These are phyloP conservation scores for Starmerella apicola DNA, from an alignment of 805 yeast species.

Conservation along the genomic window DNA sequence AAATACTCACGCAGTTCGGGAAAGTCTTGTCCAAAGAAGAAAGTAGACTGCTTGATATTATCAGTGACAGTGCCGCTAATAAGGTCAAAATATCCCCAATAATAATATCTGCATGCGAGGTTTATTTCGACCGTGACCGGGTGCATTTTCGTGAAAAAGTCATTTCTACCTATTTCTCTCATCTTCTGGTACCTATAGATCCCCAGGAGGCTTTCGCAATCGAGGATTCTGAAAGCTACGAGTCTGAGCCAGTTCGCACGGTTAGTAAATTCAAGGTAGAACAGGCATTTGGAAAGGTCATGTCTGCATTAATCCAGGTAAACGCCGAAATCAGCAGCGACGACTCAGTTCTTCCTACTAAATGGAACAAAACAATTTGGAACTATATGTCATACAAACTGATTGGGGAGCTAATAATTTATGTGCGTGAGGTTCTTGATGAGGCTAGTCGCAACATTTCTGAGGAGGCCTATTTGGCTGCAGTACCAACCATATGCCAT, in stretches of 20 bases:
- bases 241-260: neutral
- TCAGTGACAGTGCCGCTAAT: neutral
- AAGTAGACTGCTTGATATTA: neutral
- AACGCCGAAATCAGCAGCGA: neutral
- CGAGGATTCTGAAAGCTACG: neutral
- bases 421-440: slow-evolving; percentile 1
- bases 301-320: slow-evolving; percentile 1
- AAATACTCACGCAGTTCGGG: neutral
- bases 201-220: slow-evolving; percentile 3
- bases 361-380: slow-evolving; percentile 4
- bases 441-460: slow-evolving; percentile 3
- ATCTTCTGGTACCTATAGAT: neutral
- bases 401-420: slow-evolving; percentile 4
- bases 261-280: slow-evolving; percentile 6
- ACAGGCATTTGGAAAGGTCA: neutral
- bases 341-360: slow-evolving; percentile 2
- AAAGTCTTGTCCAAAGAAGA: neutral
- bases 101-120: neutral
- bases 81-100: neutral
- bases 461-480: slow-evolving; percentile 10
- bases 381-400: neutral
- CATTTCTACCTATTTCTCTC: neutral
- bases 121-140: neutral
- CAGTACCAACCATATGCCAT: slow-evolving; percentile 6
- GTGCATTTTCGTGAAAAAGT: neutral